These are phyloP conservation scores for Pelargonium citronellum DNA, from an alignment of 441 rosid species.

Conservation along the genomic window DNA sequence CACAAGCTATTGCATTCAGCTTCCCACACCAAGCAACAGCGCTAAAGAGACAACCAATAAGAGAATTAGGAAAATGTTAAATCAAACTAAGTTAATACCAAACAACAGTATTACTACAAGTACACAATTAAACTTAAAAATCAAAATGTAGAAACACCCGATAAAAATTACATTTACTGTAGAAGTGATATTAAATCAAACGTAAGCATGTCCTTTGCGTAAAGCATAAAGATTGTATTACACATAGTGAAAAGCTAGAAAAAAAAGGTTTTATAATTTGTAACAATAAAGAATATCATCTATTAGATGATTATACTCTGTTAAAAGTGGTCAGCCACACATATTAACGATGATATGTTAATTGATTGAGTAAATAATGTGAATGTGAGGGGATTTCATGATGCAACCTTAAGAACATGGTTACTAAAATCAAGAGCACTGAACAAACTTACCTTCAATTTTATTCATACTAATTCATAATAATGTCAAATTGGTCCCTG, in stretches of 20 bases:
- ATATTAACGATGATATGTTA: not conserved
- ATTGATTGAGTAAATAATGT: not conserved
- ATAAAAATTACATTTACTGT: not conserved
- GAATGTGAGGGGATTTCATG: not conserved
- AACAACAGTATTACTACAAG: not conserved
- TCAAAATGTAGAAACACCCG: not conserved
- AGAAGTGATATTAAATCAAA: not conserved
- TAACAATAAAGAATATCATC: not conserved
- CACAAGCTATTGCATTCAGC: slow-evolving; percentile 96
- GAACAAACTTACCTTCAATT: not conserved
- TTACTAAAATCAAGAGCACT: not conserved
- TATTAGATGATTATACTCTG: not conserved
- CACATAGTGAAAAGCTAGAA: not conserved
- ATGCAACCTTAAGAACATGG: not conserved
- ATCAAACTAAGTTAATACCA: not conserved
- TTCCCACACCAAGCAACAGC: slow-evolving; percentile 99
- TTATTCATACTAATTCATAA: no score
- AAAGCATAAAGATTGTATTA: not conserved
- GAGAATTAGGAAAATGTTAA: slow-evolving; percentile 2
- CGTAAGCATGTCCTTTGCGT: not conserved
- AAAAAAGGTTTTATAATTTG: not conserved
- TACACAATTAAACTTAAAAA: not conserved
- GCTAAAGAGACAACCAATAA: slow-evolving; percentile 35
- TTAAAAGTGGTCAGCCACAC: not conserved
- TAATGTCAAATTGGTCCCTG: no score